Conservation (phyloP, 2,329 filamentous ascomycete species). For the Hirsutella thompsonii region DNA sequence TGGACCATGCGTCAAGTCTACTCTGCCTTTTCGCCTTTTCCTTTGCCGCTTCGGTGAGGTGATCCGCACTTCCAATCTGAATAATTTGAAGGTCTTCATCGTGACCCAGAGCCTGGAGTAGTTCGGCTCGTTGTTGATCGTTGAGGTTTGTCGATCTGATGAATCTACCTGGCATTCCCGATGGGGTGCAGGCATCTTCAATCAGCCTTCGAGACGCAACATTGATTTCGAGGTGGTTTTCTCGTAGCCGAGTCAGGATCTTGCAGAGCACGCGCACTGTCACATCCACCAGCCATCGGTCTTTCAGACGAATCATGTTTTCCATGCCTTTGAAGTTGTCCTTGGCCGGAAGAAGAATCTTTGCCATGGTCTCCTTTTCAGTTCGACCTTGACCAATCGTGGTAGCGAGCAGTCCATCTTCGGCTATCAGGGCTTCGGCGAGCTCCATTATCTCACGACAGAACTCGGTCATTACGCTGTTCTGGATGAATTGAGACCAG, state of each 20-base stretch:
- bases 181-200: slow-evolving; percentile 50
- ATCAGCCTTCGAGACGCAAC: slow-evolving; percentile 46
- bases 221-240: slow-evolving; percentile 61
- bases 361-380: slow-evolving; percentile 25
- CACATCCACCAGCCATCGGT: slow-evolving; percentile 71
- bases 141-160: slow-evolving; percentile 67
- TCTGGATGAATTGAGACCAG: slow-evolving; percentile 71
- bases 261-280: slow-evolving; percentile 76
- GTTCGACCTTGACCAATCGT: slow-evolving; percentile 30
- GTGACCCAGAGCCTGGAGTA: slow-evolving; percentile 51
- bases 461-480: slow-evolving; percentile 74
- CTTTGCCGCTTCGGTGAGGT: slow-evolving; percentile 11
- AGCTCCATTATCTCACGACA: slow-evolving; percentile 93
- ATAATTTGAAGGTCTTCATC: slow-evolving; percentile 40
- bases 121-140: slow-evolving; percentile 71
- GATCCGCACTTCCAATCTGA: slow-evolving; percentile 18
- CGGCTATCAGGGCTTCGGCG: slow-evolving; percentile 70
- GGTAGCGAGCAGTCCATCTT: slow-evolving; percentile 72
- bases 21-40: slow-evolving; percentile 40
- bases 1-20: slow-evolving; percentile 49
- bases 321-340: slow-evolving; percentile 54
- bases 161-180: slow-evolving; percentile 38
- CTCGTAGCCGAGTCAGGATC: slow-evolving; percentile 67
- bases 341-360: slow-evolving; percentile 25
- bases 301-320: slow-evolving; percentile 82